A percentile compares a stretch with the other conserved stretches of the same genome.
These are phyloP conservation scores for Trichoderma lentiforme DNA, from an alignment of 2,329 filamentous ascomycete species.

Conservation along the genomic window DNA sequence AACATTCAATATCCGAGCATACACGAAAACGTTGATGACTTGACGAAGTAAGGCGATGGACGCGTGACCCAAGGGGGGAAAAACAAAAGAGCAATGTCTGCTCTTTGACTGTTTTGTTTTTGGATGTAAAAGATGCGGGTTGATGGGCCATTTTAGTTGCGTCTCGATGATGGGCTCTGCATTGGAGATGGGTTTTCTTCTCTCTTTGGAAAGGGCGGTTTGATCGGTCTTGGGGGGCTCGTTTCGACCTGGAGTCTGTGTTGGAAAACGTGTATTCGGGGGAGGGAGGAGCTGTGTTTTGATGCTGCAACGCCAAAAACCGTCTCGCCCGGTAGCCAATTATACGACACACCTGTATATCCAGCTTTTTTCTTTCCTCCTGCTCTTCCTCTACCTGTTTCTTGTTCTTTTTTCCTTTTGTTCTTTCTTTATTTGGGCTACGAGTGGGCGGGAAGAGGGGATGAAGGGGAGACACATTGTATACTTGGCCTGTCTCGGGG, in stretches of 20 bases:
- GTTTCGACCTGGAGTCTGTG: constrained; percentile 15
- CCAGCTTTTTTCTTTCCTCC: background rate
- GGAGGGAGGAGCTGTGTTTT: constrained; percentile 6
- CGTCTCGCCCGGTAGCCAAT: constrained; percentile 16
- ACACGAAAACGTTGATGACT: constrained; percentile 7
- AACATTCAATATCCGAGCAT: background rate
- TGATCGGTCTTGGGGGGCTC: constrained; percentile 4
- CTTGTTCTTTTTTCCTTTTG: background rate
- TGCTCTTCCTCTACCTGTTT: background rate
- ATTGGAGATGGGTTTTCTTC: background rate
- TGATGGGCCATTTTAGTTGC: background rate
- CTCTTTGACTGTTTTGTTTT: background rate
- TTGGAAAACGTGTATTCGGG: constrained; percentile 12
- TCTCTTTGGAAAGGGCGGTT: constrained; percentile 7
- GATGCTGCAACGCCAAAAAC: constrained; percentile 12
- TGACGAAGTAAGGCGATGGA: background rate
- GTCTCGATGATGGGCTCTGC: background rate
- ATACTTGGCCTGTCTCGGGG: background rate
- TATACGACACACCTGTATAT: constrained; percentile 19
- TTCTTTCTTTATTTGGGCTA: background rate
- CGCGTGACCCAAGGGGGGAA: background rate
- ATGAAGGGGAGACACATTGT: background rate
- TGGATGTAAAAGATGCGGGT: constrained; percentile 4
- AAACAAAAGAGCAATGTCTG: background rate
- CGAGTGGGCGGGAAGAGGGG: background rate